phyloP scores from a whole-genome alignment of 2,329 filamentous ascomycete species.

The Verruconis gallopava region DNA sequence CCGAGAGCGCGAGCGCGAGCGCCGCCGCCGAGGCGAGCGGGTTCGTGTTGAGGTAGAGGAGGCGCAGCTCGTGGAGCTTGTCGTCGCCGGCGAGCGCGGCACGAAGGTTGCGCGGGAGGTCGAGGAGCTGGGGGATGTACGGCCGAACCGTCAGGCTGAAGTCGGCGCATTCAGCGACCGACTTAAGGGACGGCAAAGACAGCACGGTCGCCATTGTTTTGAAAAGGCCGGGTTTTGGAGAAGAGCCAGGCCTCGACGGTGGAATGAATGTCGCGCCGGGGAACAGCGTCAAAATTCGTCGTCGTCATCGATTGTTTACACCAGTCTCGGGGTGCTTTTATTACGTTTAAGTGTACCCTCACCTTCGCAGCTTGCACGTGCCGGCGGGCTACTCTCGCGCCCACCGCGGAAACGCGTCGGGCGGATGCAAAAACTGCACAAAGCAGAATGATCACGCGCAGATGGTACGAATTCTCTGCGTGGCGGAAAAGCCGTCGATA shows the following conservation, averaged over 20 bases:
- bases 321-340: too few relatives aligned
- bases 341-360: too few relatives aligned
- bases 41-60: slow-evolving; percentile 74
- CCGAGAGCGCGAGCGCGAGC: slow-evolving; percentile 56
- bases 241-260: not conserved
- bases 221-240: not conserved
- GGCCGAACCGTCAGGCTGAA: slow-evolving; percentile 63
- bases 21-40: slow-evolving; percentile 66
- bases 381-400: too few relatives aligned
- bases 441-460: too few relatives aligned
- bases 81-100: slow-evolving; percentile 34
- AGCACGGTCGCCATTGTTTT: slow-evolving; percentile 29
- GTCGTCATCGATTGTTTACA: not conserved
- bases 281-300: not conserved
- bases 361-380: too few relatives aligned
- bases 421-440: too few relatives aligned
- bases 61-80: slow-evolving; percentile 48
- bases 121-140: slow-evolving; percentile 53
- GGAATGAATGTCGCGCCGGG: not conserved
- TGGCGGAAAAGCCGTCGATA: slow-evolving; percentile 86
- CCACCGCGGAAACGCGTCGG: too few relatives aligned
- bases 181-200: slow-evolving; percentile 59
- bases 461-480: slow-evolving; percentile 46
- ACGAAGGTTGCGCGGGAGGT: slow-evolving; percentile 27
- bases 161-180: slow-evolving; percentile 62